Conservation (phyloP, 805 yeast species). For the Starmerella powellii region DNA sequence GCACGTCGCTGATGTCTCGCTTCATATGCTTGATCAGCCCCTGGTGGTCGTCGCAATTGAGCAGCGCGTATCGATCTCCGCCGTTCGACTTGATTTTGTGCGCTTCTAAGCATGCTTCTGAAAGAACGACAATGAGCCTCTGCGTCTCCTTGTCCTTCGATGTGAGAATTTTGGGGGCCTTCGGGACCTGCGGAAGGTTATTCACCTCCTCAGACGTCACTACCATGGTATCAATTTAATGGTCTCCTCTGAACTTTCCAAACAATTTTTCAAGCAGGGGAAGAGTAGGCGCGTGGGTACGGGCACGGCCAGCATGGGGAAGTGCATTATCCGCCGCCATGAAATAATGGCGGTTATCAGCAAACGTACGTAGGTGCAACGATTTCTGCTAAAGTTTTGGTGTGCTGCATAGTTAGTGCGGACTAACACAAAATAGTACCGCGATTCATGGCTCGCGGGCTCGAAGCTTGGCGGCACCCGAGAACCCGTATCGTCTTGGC, state of each 20-base stretch:
- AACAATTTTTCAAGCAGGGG: neutral
- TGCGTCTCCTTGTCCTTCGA: constrained; percentile 79
- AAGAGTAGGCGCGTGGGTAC: too few species aligned
- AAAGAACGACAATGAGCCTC: constrained; percentile 83
- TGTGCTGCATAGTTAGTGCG: too few species aligned
- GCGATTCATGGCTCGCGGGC: too few species aligned
- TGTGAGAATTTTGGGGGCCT: constrained; percentile 66
- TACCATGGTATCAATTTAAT: constrained; percentile 4
- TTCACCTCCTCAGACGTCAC: constrained; percentile 21
- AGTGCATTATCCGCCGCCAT: too few species aligned
- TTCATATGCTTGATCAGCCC: constrained; percentile 91
- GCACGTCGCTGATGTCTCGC: constrained; percentile 91
- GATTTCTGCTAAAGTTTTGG: too few species aligned
- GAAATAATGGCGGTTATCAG: too few species aligned
- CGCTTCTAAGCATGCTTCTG: constrained; percentile 92
- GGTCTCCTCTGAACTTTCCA: neutral
- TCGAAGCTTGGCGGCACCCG: too few species aligned
- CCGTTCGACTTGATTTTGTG: constrained; percentile 70
- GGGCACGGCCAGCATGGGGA: too few species aligned
- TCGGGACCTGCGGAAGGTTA: constrained; percentile 70
- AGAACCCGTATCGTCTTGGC: too few species aligned
- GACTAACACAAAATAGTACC: too few species aligned
- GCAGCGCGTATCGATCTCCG: constrained; percentile 82
- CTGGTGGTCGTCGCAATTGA: constrained; percentile 98
- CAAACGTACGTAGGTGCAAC: too few species aligned